A percentile compares a stretch with the other conserved stretches of the same genome.
These are phyloP conservation scores for Tulasnella sp. DNA, from an alignment of 768 basidiomycete genomes.

Conservation along the genomic window DNA sequence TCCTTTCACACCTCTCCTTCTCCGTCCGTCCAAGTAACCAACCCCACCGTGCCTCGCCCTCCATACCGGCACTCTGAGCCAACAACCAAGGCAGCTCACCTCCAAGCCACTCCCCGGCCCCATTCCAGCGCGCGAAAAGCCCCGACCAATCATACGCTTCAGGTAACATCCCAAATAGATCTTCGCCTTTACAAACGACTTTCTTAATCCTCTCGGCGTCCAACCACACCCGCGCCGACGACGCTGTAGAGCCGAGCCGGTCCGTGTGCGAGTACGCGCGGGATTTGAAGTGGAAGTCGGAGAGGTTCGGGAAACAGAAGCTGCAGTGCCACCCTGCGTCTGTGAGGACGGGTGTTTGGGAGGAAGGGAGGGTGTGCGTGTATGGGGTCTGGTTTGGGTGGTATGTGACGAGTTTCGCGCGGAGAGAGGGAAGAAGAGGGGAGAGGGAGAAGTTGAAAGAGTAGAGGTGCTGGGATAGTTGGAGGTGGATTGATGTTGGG, in stretches of 20 bases:
- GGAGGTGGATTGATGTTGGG: slow-evolving; percentile 1
- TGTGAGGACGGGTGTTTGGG: background rate
- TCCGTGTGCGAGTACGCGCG: slow-evolving; percentile 4
- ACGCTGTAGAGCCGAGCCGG: background rate
- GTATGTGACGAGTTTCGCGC: background rate
- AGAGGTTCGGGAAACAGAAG: background rate
- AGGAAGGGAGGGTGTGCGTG: background rate
- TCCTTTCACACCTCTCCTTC: background rate
- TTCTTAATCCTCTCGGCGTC: background rate
- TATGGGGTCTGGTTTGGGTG: background rate
- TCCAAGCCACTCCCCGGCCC: background rate
- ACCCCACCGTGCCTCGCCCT: background rate
- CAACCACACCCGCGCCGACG: background rate
- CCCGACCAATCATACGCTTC: slow-evolving; percentile 4
- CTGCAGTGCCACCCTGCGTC: slow-evolving; percentile 10
- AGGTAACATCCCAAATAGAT: slow-evolving; percentile 8
- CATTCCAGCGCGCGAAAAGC: background rate
- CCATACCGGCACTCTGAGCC: background rate
- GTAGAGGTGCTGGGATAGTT: slow-evolving; percentile 1
- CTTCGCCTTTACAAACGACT: background rate
- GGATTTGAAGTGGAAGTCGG: slow-evolving; percentile 6
- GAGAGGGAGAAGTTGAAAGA: background rate
- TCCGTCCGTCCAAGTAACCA: slow-evolving; percentile 1
- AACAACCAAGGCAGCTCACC: background rate
- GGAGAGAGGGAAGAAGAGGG: background rate